These are phyloP conservation scores for Termitomyces sp. DNA, from an alignment of 768 basidiomycete species.

Conservation along the genomic window DNA sequence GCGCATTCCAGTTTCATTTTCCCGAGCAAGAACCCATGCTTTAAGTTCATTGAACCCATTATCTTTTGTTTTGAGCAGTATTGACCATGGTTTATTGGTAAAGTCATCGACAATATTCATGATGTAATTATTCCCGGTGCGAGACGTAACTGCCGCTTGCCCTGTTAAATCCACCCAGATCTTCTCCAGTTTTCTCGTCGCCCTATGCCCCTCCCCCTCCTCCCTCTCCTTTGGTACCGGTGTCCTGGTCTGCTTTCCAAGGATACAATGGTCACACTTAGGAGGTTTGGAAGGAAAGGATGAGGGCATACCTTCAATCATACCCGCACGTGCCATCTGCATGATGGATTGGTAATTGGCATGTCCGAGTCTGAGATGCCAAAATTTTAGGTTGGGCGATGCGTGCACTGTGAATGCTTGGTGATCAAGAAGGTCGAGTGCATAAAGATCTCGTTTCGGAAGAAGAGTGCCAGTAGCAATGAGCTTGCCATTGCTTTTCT, in stretches of 20 bases:
- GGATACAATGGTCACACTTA: neutral
- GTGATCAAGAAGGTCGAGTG: no score
- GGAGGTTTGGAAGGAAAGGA: neutral
- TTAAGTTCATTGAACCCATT: neutral
- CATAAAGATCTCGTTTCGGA: neutral
- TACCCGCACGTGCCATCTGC: neutral
- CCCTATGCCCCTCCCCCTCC: neutral
- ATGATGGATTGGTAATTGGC: neutral
- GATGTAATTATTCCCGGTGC: neutral
- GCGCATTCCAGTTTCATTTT: neutral
- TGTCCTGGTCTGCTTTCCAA: neutral
- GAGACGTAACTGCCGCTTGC: neutral
- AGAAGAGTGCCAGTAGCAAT: neutral
- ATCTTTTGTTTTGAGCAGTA: neutral
- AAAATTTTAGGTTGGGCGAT: neutral
- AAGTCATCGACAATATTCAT: neutral
- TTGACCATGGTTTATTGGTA: neutral
- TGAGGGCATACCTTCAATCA: neutral
- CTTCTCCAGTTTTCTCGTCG: neutral
- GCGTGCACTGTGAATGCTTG: neutral
- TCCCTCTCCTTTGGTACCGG: neutral
- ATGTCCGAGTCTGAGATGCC: neutral
- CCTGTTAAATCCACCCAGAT: neutral
- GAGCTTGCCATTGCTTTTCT: neutral
- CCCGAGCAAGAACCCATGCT: neutral